Percentiles rank a stretch among this genome's conserved stretches.
phyloP scores from a whole-genome alignment of 805 yeast genomes.

The Lachancea meyersii region DNA sequence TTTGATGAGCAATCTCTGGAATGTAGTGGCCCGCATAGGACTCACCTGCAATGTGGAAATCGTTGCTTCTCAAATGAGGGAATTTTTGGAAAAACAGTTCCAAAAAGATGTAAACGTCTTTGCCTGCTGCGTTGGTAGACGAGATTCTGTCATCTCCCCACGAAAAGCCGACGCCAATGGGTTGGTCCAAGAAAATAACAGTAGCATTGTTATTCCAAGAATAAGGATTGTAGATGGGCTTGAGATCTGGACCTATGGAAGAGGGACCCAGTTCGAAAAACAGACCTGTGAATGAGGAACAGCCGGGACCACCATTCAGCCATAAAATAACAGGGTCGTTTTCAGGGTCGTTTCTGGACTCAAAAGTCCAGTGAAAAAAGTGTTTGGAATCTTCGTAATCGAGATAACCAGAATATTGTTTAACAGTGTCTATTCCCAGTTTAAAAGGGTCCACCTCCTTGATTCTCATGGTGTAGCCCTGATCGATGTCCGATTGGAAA shows the following conservation, averaged over 20 bases:
- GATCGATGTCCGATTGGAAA: conserved; percentile 13
- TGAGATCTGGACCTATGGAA: conserved; percentile 53
- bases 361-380: conserved; percentile 91
- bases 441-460: conserved; percentile 23
- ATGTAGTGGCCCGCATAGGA: conserved; percentile 82
- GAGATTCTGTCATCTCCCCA: conserved; percentile 60
- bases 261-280: conserved; percentile 92
- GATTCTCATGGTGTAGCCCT: conserved; percentile 22
- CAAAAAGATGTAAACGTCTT: conserved; percentile 80
- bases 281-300: conserved; percentile 85
- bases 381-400: conserved; percentile 75
- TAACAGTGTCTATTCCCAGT: conserved; percentile 72
- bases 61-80: conserved; percentile 56
- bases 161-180: conserved; percentile 88
- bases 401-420: conserved; percentile 78
- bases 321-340: conserved; percentile 80
- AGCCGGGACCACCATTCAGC: conserved; percentile 97
- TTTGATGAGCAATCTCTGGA: conserved; percentile 59
- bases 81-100: conserved; percentile 77
- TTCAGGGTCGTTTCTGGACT: conserved; percentile 79
- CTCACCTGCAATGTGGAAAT: conserved; percentile 79
- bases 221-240: conserved; percentile 71
- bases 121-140: conserved; percentile 75
- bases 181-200: conserved; percentile 88
- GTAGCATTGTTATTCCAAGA: conserved; percentile 92